Evolutionary conservation across 106 monocot genomes (phyloP).

Genomic region (Dioscorea zingiberensis): DNA sequence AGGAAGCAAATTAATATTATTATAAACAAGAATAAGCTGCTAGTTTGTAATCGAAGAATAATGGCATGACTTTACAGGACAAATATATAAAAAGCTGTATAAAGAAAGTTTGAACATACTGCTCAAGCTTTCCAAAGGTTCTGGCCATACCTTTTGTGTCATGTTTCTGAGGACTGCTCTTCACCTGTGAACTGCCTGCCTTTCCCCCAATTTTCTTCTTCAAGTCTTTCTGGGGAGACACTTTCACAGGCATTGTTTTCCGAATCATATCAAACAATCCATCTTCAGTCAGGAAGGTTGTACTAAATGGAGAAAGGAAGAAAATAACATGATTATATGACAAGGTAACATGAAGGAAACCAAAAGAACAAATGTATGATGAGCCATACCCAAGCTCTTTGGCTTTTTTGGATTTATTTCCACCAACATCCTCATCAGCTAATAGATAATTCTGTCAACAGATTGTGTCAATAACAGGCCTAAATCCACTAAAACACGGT

Average conservation of each 20-base stretch:
- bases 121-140: too few species aligned
- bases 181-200: slow-evolving; percentile 25
- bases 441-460: slow-evolving; percentile 71
- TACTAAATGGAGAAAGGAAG: slow-evolving; percentile 30
- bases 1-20: too few species aligned
- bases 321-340: slow-evolving; percentile 5
- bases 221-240: slow-evolving; percentile 20
- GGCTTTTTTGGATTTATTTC: slow-evolving; percentile 85
- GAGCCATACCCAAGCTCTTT: slow-evolving; percentile 69
- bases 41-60: not conserved
- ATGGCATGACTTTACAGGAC: not conserved
- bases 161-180: slow-evolving; percentile 35
- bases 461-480: not conserved
- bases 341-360: not conserved
- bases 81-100: too few species aligned
- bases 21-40: too few species aligned
- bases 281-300: slow-evolving; percentile 85
- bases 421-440: slow-evolving; percentile 96
- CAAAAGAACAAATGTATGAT: not conserved
- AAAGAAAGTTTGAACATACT: too few species aligned
- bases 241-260: slow-evolving; percentile 78
- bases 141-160: slow-evolving; percentile 37
- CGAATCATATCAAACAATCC: slow-evolving; percentile 93
- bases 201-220: slow-evolving; percentile 33
- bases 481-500: not conserved